These are phyloP conservation scores for Saccharomyces uvarum DNA, from an alignment of 1,139 yeast genomes.

Conservation along the genomic window DNA sequence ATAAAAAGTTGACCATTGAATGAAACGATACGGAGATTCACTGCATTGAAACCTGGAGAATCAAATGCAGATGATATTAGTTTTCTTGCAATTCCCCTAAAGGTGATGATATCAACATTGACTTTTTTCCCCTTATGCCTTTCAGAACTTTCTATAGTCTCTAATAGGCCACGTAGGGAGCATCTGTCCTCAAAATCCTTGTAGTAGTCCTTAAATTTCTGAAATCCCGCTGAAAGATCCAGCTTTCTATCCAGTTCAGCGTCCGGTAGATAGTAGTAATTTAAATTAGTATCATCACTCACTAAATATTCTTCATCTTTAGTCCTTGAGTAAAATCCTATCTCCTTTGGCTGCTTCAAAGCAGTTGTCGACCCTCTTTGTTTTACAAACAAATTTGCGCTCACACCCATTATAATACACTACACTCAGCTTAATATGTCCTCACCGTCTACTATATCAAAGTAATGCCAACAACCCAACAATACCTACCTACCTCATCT, in stretches of 20 bases:
- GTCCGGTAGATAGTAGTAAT: conserved; percentile 75
- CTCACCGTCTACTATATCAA: neutral
- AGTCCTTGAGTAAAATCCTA: conserved; percentile 25
- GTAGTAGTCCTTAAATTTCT: conserved; percentile 45
- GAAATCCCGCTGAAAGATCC: conserved; percentile 60
- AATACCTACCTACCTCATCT: neutral
- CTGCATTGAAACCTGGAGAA: conserved; percentile 35
- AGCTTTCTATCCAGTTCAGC: conserved; percentile 42
- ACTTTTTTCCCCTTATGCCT: conserved; percentile 39
- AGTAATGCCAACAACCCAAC: neutral
- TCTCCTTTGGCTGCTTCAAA: conserved; percentile 30
- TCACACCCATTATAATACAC: conserved; percentile 14
- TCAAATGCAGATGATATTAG: conserved; percentile 27
- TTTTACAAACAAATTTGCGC: conserved; percentile 21
- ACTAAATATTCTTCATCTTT: conserved; percentile 28
- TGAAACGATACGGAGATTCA: conserved; percentile 52
- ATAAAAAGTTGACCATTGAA: conserved; percentile 87
- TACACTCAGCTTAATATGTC: neutral
- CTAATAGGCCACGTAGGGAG: conserved; percentile 47
- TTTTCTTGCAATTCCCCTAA: conserved; percentile 66
- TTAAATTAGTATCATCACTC: conserved; percentile 45
- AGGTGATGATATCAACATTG: conserved; percentile 64
- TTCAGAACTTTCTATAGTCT: conserved; percentile 53
- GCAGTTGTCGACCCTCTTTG: conserved; percentile 27
- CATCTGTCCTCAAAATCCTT: conserved; percentile 30